Evolutionary conservation across 2,329 filamentous ascomycete genomes (phyloP), one percentile per base, ranked within the genome.

Genomic region (Fusarium phyllophilum): DNA sequence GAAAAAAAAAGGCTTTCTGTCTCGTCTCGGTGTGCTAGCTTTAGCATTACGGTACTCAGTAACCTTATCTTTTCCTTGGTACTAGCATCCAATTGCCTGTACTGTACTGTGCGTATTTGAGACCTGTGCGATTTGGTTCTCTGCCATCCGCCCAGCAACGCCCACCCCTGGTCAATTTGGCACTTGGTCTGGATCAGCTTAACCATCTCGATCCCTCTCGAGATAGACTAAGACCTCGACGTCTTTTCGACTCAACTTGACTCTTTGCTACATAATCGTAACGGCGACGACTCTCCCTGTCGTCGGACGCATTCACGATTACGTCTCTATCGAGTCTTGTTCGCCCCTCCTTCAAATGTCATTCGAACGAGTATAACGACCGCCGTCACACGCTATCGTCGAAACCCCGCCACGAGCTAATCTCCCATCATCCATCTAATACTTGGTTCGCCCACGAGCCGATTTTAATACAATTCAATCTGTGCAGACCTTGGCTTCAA

Each of bases 321-420:
- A 48, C 68, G 42, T 72, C 65, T 46, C 41, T 64, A 63, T 77
- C 74, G 74, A 70, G 62, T 68, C 68, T 78, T 65, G 71, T 74
- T 72, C 63, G 66, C 55, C 65, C 58, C 63, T 72, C 69, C 54
- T 70, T 75, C 79, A 78, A 78, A 82, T 82, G 81, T 78, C 72
- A 73, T 76, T 72, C 76, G 74, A 75, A 78, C 77, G 73, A 79
- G 77, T 76, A 76, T 80, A 79, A 81, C 79, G 77, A 68, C 75
- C 79, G 77, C 75, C 79, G 76, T 67, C 74, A 60, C 44, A 73
- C 78, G 73, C 78, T 72, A 64, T 66, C 67, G 76, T 77, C 75
- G 73, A 58, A 29, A 79, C 75, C 72, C 72, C 73, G 59, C 71
- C 59, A 62, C 70, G 68, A 76, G 57, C 62, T 64, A 62, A 74